Evolutionary conservation across 352 stramenopile species (phyloP).

Genomic region (Phytophthora fragariae): DNA sequence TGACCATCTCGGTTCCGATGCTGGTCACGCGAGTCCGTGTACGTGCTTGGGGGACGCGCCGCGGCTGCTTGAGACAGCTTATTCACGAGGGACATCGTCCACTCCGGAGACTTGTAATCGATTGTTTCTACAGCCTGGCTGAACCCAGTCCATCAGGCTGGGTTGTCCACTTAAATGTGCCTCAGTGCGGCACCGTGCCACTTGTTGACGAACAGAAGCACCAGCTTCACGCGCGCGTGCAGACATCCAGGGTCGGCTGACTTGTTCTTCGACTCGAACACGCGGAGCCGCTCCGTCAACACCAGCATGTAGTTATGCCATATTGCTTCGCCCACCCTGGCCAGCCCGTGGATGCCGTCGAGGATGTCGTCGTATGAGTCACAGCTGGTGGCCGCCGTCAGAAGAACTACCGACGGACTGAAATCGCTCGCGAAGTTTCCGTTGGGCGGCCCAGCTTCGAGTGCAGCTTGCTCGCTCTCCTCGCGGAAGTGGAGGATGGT

Average conservation of each 20-base stretch:
- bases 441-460: constrained; percentile 16
- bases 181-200: background rate
- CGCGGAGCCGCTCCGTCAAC: background rate
- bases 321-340: too few species aligned
- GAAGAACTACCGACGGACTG: constrained; percentile 7
- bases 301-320: too few species aligned
- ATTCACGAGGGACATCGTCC: too few species aligned
- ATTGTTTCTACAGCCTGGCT: constrained; percentile 11
- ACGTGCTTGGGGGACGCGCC: too few species aligned
- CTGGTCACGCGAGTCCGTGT: background rate
- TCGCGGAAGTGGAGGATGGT: constrained; percentile 19
- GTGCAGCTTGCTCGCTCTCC: background rate
- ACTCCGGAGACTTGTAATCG: constrained; percentile 16
- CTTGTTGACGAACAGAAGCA: constrained; percentile 10
- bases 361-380: constrained; percentile 24
- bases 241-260: constrained; percentile 5
- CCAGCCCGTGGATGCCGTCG: constrained; percentile 11
- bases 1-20: background rate
- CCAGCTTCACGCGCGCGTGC: background rate
- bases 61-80: too few species aligned
- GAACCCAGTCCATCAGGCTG: background rate
- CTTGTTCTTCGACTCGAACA: constrained; percentile 10
- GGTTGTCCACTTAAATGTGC: background rate
- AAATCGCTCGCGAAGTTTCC: constrained; percentile 27
- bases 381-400: background rate